Evolutionary conservation across 2,329 filamentous ascomycete genomes (phyloP).

Genomic region (Talaromyces sp.): DNA sequence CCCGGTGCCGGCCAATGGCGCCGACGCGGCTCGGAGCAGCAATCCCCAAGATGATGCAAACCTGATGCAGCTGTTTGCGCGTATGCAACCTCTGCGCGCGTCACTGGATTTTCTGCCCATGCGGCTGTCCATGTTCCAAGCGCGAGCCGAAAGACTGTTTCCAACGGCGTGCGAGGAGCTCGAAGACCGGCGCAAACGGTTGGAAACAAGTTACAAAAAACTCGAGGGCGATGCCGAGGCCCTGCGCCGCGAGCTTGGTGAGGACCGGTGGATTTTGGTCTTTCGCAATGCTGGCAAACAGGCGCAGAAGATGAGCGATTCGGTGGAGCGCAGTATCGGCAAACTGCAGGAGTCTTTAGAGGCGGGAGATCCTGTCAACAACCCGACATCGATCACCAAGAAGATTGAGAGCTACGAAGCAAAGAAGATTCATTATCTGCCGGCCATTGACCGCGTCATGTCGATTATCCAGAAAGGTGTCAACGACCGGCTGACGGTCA

Average conservation of each 20-base stretch:
- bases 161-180: conserved; percentile 88
- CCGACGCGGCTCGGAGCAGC: conserved; percentile 28
- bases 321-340: conserved; percentile 76
- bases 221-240: conserved; percentile 87
- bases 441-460: conserved; percentile 84
- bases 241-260: conserved; percentile 80
- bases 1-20: conserved; percentile 33
- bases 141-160: conserved; percentile 70
- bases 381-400: conserved; percentile 64
- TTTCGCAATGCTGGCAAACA: conserved; percentile 89
- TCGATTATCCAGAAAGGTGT: conserved; percentile 95
- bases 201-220: conserved; percentile 83
- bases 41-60: conserved; percentile 73
- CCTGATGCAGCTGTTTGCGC: conserved; percentile 81
- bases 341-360: conserved; percentile 80
- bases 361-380: conserved; percentile 65
- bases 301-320: conserved; percentile 94
- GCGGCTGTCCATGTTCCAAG: conserved; percentile 80
- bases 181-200: conserved; percentile 62
- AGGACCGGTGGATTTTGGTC: conserved; percentile 93
- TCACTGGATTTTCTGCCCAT: conserved; percentile 95
- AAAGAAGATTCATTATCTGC: conserved; percentile 90
- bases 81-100: conserved; percentile 89
- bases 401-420: conserved; percentile 90
- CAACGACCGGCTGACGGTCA: conserved; percentile 88